Evolutionary conservation across 257 asterid genomes (phyloP).

Genomic region (Plantago major): DNA sequence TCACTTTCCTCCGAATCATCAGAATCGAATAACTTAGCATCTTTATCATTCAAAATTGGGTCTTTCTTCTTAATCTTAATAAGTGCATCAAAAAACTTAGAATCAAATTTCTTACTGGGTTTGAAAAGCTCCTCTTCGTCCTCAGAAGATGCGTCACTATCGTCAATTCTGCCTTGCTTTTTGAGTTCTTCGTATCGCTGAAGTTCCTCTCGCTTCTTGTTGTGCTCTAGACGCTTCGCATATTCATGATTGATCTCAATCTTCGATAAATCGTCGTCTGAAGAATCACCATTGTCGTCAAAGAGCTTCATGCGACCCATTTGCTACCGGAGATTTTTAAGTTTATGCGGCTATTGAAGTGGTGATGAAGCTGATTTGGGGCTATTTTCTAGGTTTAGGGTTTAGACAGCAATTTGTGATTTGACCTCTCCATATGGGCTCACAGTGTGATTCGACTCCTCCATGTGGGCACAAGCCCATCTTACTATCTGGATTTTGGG

Average conservation of each 20-base stretch:
- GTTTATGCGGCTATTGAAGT: not conserved
- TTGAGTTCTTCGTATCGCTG: conserved; percentile 55
- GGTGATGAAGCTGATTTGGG: not conserved
- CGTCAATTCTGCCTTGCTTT: conserved; percentile 53
- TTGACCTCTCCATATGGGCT: too few species aligned
- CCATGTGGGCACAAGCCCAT: too few species aligned
- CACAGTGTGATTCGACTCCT: too few species aligned
- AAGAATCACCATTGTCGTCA: conserved; percentile 32
- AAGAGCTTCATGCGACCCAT: conserved; percentile 44
- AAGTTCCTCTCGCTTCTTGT: conserved; percentile 80
- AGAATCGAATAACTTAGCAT: conserved; percentile 56
- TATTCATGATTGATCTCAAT: conserved; percentile 57
- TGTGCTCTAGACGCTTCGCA: conserved; percentile 70
- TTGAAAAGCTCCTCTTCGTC: conserved; percentile 29
- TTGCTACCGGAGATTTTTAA: conserved; percentile 1
- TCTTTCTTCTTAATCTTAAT: conserved; percentile 56
- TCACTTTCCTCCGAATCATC: conserved; percentile 31
- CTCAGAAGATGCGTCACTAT: conserved; percentile 38
- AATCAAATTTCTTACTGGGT: conserved; percentile 27
- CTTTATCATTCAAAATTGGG: conserved; percentile 49
- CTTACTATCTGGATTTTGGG: too few species aligned
- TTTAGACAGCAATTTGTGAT: not conserved
- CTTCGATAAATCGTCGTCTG: conserved; percentile 38
- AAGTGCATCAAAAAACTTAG: conserved; percentile 52
- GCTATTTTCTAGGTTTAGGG: not conserved